Conservation (phyloP, 345 rosid genomes). For the Dimocarpus longan region DNA sequence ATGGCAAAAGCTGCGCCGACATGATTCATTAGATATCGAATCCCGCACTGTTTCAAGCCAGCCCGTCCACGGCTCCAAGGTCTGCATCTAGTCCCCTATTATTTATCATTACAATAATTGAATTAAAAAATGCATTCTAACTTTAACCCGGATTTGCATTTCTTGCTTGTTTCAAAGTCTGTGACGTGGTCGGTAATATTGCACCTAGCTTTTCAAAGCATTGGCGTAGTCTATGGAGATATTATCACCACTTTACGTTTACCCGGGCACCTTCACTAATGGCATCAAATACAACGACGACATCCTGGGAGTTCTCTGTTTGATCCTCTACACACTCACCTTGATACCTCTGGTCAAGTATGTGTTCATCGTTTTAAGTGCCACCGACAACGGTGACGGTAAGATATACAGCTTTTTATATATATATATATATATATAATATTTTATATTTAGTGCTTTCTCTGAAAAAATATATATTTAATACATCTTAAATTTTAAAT, state of each 20-base stretch:
- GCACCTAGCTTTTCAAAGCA: constrained; percentile 61
- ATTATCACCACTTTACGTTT: constrained; percentile 65
- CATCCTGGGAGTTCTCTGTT: constrained; percentile 53
- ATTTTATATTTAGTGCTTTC: too few relatives aligned
- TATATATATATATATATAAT: too few relatives aligned
- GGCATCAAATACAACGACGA: constrained; percentile 52
- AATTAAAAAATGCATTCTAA: too few relatives aligned
- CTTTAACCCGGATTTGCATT: not conserved
- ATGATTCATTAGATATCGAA: constrained; percentile 52
- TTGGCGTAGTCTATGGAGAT: constrained; percentile 64
- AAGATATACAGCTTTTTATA: too few relatives aligned
- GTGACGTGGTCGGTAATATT: constrained; percentile 41
- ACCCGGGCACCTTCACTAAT: constrained; percentile 30
- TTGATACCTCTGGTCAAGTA: constrained; percentile 57
- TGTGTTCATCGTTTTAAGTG: constrained; percentile 51
- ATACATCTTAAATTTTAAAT: too few relatives aligned
- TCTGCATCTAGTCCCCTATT: not conserved
- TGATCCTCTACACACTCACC: constrained; percentile 57
- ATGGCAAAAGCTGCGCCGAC: constrained; percentile 20
- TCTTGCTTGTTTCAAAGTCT: not conserved
- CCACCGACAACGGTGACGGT: constrained; percentile 68
- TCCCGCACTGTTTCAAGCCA: constrained; percentile 26
- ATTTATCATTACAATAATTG: not conserved
- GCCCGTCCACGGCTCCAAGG: constrained; percentile 34
- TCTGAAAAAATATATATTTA: too few relatives aligned